Evolutionary conservation across 2,329 filamentous ascomycete species (phyloP).

Genomic region (Macrophomina pseudophaseolina): DNA sequence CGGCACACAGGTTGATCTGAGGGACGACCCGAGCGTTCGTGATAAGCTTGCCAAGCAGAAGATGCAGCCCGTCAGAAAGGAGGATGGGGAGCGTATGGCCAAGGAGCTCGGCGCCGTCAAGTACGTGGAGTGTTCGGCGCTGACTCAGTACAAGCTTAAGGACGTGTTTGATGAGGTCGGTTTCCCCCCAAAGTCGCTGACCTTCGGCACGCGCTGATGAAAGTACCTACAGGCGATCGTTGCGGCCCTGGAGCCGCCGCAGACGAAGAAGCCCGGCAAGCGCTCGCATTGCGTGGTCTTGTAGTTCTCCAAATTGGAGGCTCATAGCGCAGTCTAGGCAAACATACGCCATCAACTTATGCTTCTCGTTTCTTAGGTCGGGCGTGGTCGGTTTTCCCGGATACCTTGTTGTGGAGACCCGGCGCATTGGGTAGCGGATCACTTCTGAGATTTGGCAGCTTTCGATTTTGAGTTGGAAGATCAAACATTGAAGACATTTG

Average conservation of each 20-base stretch:
- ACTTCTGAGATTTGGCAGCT: constrained; percentile 26
- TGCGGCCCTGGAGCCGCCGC: constrained; percentile 86
- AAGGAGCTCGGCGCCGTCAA: constrained; percentile 97
- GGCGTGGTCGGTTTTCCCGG: constrained; percentile 40
- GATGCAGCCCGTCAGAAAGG: constrained; percentile 89
- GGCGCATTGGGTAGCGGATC: constrained; percentile 47
- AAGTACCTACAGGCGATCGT: constrained; percentile 76
- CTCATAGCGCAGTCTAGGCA: constrained; percentile 14
- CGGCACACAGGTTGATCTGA: constrained; percentile 94
- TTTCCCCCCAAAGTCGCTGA: not conserved
- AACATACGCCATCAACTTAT: constrained; percentile 24
- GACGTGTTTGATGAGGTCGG: constrained; percentile 97
- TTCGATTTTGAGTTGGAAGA: constrained; percentile 27
- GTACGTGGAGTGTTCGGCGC: constrained; percentile 97
- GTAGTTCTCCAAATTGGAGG: constrained; percentile 31
- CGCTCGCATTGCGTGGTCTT: constrained; percentile 44
- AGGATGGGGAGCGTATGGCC: constrained; percentile 94
- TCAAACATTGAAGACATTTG: constrained; percentile 27
- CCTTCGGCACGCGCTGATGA: not conserved
- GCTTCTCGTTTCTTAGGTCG: constrained; percentile 33
- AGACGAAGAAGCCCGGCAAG: constrained; percentile 65
- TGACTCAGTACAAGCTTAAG: constrained; percentile 98
- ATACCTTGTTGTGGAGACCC: constrained; percentile 44
- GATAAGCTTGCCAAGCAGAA: constrained; percentile 96
- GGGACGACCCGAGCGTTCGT: constrained; percentile 83